Evolutionary conservation across 1,139 yeast species (phyloP), one percentile per base, ranked within the genome.

Genomic region (Taphrina sp.): DNA sequence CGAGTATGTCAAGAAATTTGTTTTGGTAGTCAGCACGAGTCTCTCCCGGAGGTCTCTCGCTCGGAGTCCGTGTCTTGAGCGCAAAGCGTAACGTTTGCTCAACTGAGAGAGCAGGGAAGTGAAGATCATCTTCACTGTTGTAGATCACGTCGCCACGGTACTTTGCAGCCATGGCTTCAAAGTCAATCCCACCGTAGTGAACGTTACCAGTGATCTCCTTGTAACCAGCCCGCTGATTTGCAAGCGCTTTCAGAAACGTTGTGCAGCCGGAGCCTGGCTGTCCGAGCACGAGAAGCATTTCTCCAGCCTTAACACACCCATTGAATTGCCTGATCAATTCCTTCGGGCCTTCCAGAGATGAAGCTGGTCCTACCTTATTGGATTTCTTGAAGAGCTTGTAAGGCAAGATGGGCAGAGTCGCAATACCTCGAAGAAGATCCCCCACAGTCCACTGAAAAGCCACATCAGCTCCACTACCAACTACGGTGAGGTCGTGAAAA

Each of bases 71-170:
- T 23, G 81, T 70, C 42, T 74, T 69, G 3, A 88, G 82, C 20
- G 88, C 85, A 59, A 83, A 81, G 58, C 75, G 71, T 59, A 85
- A 71, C 7, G 92, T 85, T 64, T 84, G 79, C 59, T 84, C 83
- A 14, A 84, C 92, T 1, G 85, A 79, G 64, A 84, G 69, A 62
- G 82, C 83, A 0, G 90, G 87, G 16, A 16, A 38, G 38, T 58
- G 79, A 2, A 52, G 43, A 31, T 59, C 61, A 20, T 70, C 65
- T 80, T 84, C 92, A 7, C 88, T 87, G 61, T 81, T 80, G 70
- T 82, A 83, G 10, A 83, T 76, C 45, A 83, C 85, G 58, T 82
- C 86, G 61, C 89, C 86, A 63, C 86, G 74, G 66, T 72, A 82
- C 3, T 70, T 57, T 26, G 71, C 78, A 34, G 33, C 67, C 28